Evolutionary conservation across 1,139 yeast genomes (phyloP).

Genomic region (Saccharomycopsis phalli): DNA sequence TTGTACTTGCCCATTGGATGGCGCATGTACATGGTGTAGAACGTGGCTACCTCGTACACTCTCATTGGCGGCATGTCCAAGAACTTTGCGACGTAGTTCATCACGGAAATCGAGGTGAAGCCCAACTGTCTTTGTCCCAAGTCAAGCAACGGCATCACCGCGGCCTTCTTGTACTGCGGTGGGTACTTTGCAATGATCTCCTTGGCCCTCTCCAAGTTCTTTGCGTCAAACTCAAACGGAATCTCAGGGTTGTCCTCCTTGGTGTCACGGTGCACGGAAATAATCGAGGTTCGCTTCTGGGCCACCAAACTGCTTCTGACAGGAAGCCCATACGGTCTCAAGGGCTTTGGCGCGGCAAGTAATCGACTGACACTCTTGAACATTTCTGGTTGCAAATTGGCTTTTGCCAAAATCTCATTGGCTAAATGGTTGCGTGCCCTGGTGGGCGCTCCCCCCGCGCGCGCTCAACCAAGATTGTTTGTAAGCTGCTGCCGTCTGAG

Average conservation of each 20-base stretch:
- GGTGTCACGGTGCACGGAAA: constrained; percentile 68
- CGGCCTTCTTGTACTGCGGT: constrained; percentile 78
- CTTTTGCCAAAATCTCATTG: constrained; percentile 8
- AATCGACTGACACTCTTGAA: constrained; percentile 11
- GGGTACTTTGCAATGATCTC: constrained; percentile 76
- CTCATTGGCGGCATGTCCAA: constrained; percentile 93
- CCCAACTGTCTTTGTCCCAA: constrained; percentile 87
- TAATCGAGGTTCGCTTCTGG: constrained; percentile 26
- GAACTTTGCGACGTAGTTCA: constrained; percentile 85
- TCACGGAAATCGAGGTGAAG: constrained; percentile 79
- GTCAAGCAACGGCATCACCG: constrained; percentile 81
- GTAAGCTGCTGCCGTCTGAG: too few species aligned
- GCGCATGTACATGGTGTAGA: constrained; percentile 88
- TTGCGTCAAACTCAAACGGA: constrained; percentile 69
- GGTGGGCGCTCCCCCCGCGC: background rate
- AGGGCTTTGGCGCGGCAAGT: too few species aligned
- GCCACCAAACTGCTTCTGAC: too few species aligned
- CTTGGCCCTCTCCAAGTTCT: constrained; percentile 60
- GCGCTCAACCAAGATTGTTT: too few species aligned
- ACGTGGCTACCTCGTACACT: constrained; percentile 88
- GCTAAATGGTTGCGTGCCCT: constrained; percentile 1
- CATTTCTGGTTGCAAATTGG: constrained; percentile 1
- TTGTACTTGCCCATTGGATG: constrained; percentile 82
- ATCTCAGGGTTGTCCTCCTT: constrained; percentile 57
- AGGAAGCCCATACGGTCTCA: constrained; percentile 14